Evolutionary conservation across 1,139 yeast genomes (phyloP).

Genomic region (Entelexis paramagnoliae): DNA sequence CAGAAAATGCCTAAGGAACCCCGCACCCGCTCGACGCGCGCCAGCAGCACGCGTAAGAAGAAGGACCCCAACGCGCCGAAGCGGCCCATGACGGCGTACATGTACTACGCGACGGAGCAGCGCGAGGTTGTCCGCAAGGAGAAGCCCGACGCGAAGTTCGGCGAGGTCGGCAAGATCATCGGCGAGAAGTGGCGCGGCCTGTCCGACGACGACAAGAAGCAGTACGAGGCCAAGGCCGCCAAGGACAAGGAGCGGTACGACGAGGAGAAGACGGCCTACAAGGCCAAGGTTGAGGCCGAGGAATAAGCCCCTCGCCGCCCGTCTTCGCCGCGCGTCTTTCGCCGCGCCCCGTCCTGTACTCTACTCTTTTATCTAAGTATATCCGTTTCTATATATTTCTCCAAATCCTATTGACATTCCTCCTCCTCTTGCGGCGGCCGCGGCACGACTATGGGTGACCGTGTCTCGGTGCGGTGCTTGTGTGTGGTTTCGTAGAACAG

Average conservation of each 20-base stretch:
- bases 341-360: neutral
- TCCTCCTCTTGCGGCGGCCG: neutral
- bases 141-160: conserved; percentile 26
- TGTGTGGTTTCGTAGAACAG: conserved; percentile 66
- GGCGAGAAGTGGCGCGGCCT: conserved; percentile 97
- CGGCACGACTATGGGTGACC: no score
- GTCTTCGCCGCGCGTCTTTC: neutral
- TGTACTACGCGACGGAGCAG: conserved; percentile 96
- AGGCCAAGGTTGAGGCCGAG: conserved; percentile 20
- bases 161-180: conserved; percentile 74
- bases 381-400: neutral
- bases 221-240: conserved; percentile 87
- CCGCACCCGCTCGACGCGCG: conserved; percentile 19
- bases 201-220: conserved; percentile 66
- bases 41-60: conserved; percentile 24
- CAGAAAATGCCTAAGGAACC: conserved; percentile 24
- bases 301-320: conserved; percentile 1
- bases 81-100: conserved; percentile 95
- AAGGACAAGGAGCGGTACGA: conserved; percentile 97
- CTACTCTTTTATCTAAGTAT: neutral
- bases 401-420: neutral
- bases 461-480: no score
- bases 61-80: conserved; percentile 96
- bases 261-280: conserved; percentile 84
- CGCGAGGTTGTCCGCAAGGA: conserved; percentile 72